Evolutionary conservation across 2,329 filamentous ascomycete species (phyloP).

Genomic region (Septoria petroselini): DNA sequence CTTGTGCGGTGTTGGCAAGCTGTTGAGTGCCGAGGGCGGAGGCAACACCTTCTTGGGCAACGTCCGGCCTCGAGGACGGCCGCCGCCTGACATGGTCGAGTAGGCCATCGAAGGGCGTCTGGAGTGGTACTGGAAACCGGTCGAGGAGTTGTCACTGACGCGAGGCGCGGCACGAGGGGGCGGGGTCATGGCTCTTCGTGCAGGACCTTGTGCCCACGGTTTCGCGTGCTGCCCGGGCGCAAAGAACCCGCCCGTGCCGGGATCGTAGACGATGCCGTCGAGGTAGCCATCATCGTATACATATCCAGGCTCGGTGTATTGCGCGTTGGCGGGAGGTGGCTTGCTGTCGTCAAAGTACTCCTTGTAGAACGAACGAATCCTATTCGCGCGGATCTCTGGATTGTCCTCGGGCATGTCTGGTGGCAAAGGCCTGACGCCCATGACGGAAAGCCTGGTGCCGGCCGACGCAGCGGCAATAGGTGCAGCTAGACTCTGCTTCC

Average conservation of each 20-base stretch:
- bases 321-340: conserved; percentile 39
- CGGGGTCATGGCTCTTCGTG: conserved; percentile 91
- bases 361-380: conserved; percentile 98
- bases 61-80: conserved; percentile 28
- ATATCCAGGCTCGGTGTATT: conserved; percentile 44
- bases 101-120: conserved; percentile 37
- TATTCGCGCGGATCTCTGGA: conserved; percentile 88
- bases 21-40: conserved; percentile 69
- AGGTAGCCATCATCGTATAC: conserved; percentile 70
- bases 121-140: conserved; percentile 36
- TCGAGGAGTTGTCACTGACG: conserved; percentile 43
- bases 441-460: conserved; percentile 48
- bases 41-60: conserved; percentile 59
- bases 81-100: conserved; percentile 36
- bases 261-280: conserved; percentile 56
- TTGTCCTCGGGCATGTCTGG: conserved; percentile 84
- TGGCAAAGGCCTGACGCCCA: conserved; percentile 76
- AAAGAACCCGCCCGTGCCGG: conserved; percentile 64
- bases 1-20: conserved; percentile 80
- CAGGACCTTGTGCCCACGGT: conserved; percentile 79
- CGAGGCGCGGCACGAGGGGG: conserved; percentile 66
- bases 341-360: conserved; percentile 94
- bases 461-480: conserved; percentile 11
- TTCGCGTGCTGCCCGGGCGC: conserved; percentile 41
- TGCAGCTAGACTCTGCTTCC: conserved; percentile 21